Evolutionary conservation across 805 yeast species (phyloP).

Genomic region (Candida jianshihensis): DNA sequence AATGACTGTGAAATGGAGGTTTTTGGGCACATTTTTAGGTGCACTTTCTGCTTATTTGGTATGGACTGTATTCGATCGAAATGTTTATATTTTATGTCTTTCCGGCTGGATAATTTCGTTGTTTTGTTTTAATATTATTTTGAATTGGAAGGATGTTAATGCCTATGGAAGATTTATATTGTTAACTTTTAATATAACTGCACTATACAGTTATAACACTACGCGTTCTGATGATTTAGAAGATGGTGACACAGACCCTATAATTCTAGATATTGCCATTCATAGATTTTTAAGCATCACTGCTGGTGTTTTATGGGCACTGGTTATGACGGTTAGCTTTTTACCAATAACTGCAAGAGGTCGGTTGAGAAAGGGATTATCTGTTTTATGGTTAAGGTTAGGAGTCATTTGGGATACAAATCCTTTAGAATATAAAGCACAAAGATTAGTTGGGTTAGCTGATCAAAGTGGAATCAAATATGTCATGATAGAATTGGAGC

Average conservation of each 20-base stretch:
- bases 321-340: slow-evolving; percentile 55
- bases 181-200: slow-evolving; percentile 72
- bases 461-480: slow-evolving; percentile 38
- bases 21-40: slow-evolving; percentile 71
- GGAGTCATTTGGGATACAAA: slow-evolving; percentile 79
- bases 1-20: slow-evolving; percentile 67
- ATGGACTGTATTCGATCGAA: slow-evolving; percentile 55
- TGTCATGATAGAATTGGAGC: slow-evolving; percentile 53
- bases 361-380: slow-evolving; percentile 55
- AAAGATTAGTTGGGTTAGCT: slow-evolving; percentile 17
- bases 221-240: slow-evolving; percentile 50
- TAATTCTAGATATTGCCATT: slow-evolving; percentile 66
- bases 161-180: slow-evolving; percentile 66
- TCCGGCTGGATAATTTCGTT: slow-evolving; percentile 34
- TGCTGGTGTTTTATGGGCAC: slow-evolving; percentile 72
- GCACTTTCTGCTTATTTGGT: slow-evolving; percentile 51
- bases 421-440: slow-evolving; percentile 43
- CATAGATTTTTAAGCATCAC: slow-evolving; percentile 72
- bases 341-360: slow-evolving; percentile 74
- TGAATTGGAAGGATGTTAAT: slow-evolving; percentile 54
- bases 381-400: slow-evolving; percentile 69
- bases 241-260: slow-evolving; percentile 62
- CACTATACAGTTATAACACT: slow-evolving; percentile 66
- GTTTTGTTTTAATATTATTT: slow-evolving; percentile 45
- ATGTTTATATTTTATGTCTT: slow-evolving; percentile 44